These are phyloP conservation scores for Talaromyces borbonicus DNA, from an alignment of 495 filamentous ascomycete species.

Conservation along the genomic window DNA sequence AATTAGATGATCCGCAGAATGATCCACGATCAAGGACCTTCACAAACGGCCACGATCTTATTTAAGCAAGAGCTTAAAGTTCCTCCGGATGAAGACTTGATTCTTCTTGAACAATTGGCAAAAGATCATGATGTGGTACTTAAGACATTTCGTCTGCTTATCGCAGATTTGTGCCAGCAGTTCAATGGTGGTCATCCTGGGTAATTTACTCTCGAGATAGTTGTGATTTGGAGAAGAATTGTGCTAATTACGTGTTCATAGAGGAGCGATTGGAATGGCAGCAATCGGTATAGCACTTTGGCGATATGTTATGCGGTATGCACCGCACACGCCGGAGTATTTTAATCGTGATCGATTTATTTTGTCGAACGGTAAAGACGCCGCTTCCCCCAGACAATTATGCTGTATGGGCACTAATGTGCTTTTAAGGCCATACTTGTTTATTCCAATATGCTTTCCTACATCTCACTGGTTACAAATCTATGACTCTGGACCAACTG, in stretches of 20 bases:
- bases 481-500: constrained; percentile 50
- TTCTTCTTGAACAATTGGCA: no score
- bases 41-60: no score
- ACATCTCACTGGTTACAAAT: constrained; percentile 47
- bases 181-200: constrained; percentile 50
- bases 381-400: no score
- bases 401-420: no score
- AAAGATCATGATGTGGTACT: no score
- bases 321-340: constrained; percentile 33
- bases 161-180: constrained; percentile 51
- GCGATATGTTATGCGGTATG: constrained; percentile 43
- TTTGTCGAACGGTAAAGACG: constrained; percentile 46
- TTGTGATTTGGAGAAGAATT: not conserved
- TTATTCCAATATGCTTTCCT: constrained; percentile 51
- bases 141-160: no score
- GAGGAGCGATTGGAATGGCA: constrained; percentile 47
- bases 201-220: constrained; percentile 15
- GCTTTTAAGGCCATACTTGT: constrained; percentile 53
- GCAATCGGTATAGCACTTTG: constrained; percentile 43
- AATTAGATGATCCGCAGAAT: no score
- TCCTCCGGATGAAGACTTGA: no score
- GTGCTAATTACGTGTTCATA: constrained; percentile 9
- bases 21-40: no score
- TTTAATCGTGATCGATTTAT: constrained; percentile 47
- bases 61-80: no score